Conservation (phyloP, 1,284 basidiomycete genomes). For the Rhodotorula sp. region DNA sequence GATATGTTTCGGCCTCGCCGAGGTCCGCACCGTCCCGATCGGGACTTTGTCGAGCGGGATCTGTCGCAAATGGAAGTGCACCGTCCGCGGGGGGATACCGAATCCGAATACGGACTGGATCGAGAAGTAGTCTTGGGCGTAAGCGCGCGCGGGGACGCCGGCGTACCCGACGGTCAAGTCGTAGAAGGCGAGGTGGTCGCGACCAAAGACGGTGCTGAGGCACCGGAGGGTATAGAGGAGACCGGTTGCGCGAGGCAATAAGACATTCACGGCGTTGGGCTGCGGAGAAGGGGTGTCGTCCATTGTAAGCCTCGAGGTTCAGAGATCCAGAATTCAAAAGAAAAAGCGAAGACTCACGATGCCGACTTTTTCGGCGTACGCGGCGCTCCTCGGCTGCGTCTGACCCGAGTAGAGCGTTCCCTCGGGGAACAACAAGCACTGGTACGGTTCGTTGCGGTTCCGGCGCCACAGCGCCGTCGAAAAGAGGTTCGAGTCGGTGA, state of each 20-base stretch:
- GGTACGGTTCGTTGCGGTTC: constrained; percentile 57
- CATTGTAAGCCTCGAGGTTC: background rate
- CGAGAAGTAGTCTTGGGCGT: constrained; percentile 83
- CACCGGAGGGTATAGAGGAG: constrained; percentile 80
- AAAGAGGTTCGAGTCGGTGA: constrained; percentile 16
- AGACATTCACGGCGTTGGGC: constrained; percentile 72
- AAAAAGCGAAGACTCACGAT: constrained; percentile 59
- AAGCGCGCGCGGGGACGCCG: constrained; percentile 66
- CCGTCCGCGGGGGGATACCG: constrained; percentile 74
- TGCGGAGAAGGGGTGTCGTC: constrained; percentile 47
- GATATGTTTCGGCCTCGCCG: constrained; percentile 2
- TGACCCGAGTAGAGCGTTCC: constrained; percentile 82
- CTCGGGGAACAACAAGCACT: constrained; percentile 86
- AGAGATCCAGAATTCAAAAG: too few relatives aligned
- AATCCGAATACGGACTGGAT: constrained; percentile 83
- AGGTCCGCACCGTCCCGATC: constrained; percentile 14
- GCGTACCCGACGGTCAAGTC: constrained; percentile 41
- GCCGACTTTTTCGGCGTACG: constrained; percentile 76
- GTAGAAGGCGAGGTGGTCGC: constrained; percentile 49
- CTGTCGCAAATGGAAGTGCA: constrained; percentile 81
- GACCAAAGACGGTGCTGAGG: constrained; percentile 70
- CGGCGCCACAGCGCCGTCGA: constrained; percentile 7
- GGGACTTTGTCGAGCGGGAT: constrained; percentile 59
- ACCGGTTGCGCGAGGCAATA: constrained; percentile 89
- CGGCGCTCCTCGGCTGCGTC: constrained; percentile 77